Conservation (phyloP, 2,329 filamentous ascomycete genomes). For the Epichloe gansuensis region DNA sequence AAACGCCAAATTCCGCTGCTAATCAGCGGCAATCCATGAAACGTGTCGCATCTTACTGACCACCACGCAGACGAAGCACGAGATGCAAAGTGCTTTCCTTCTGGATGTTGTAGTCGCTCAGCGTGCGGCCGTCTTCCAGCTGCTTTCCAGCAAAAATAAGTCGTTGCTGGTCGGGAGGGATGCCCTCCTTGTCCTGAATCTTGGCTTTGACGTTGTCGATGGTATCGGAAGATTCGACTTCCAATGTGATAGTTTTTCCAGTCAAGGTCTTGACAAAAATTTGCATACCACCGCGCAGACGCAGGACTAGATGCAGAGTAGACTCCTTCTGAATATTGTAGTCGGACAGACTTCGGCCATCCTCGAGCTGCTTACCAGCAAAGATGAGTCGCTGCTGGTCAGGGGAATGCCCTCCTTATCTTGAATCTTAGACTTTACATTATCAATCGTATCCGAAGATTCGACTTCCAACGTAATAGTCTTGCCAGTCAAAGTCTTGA, state of each 20-base stretch:
- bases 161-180: slow-evolving; percentile 88
- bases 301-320: slow-evolving; percentile 68
- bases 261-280: slow-evolving; percentile 81
- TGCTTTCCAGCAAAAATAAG: slow-evolving; percentile 92
- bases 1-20: slow-evolving; percentile 63
- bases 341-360: slow-evolving; percentile 80
- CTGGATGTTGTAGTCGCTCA: slow-evolving; percentile 95
- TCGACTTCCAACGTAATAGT: slow-evolving; percentile 90
- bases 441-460: slow-evolving; percentile 83
- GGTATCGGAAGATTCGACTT: slow-evolving; percentile 80
- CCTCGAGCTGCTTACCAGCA: slow-evolving; percentile 85
- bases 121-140: slow-evolving; percentile 79
- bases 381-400: slow-evolving; percentile 93
- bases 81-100: slow-evolving; percentile 76
- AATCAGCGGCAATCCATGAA: slow-evolving; percentile 24
- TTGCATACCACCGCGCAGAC: slow-evolving; percentile 82
- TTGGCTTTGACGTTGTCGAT: slow-evolving; percentile 93
- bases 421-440: slow-evolving; percentile 88
- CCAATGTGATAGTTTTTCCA: slow-evolving; percentile 88
- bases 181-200: slow-evolving; percentile 89
- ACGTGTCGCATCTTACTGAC: slow-evolving; percentile 48
- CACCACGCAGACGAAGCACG: slow-evolving; percentile 70
- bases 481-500: slow-evolving; percentile 83
- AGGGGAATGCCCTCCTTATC: slow-evolving; percentile 90
- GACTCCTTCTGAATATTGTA: slow-evolving; percentile 97